phyloP scores from a whole-genome alignment of 164 flowering plant species.

The Brasenia schreberi region DNA sequence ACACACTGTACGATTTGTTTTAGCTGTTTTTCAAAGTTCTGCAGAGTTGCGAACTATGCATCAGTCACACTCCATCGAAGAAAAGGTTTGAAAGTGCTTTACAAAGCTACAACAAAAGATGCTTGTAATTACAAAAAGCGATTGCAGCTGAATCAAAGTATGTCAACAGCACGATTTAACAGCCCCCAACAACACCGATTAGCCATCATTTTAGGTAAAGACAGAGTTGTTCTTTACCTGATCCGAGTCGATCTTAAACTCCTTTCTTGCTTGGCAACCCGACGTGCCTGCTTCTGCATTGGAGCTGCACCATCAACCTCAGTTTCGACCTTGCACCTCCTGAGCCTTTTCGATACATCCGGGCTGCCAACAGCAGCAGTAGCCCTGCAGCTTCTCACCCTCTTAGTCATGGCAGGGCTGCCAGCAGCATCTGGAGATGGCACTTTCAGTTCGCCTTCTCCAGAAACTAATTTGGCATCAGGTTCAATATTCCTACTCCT shows the following conservation, averaged over 20 bases:
- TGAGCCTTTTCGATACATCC: background rate
- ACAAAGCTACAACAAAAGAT: too few species aligned
- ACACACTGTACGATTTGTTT: too few species aligned
- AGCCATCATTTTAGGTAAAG: background rate
- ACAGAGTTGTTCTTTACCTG: background rate
- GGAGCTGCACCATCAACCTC: conserved; percentile 12
- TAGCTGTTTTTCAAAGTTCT: too few species aligned
- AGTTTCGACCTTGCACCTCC: background rate
- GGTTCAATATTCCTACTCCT: background rate
- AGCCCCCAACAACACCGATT: background rate
- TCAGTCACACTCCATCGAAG: too few species aligned
- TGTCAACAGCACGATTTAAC: background rate
- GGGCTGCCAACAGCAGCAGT: background rate
- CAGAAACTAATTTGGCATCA: background rate
- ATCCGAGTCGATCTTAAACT: background rate
- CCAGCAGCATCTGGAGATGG: background rate
- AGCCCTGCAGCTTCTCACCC: background rate
- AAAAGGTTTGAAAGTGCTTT: too few species aligned
- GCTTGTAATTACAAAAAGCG: background rate
- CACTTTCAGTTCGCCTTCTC: background rate
- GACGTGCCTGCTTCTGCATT: conserved; percentile 15
- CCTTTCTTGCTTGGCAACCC: background rate
- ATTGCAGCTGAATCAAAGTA: background rate
- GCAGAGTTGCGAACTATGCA: too few species aligned
- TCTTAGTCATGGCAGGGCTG: background rate